A percentile compares a stretch with the other conserved stretches of the same genome.
phyloP scores from a whole-genome alignment of 805 yeast species.

The Cyberlindnera mycetangii region DNA sequence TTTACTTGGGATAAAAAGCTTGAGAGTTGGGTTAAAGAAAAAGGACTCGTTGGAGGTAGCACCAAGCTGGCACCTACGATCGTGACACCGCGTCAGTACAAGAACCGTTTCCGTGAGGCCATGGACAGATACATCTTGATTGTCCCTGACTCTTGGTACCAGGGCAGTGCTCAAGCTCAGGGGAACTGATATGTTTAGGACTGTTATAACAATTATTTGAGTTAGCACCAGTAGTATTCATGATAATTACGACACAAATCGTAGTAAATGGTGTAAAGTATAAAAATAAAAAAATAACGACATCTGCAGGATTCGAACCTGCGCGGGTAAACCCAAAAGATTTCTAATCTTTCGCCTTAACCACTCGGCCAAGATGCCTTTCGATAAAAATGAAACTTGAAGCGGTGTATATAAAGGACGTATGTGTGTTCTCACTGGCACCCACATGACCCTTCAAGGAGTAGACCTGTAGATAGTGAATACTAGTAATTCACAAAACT shows the following conservation, averaged over 20 bases:
- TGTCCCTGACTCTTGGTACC: conserved; percentile 76
- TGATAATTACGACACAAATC: too few species aligned
- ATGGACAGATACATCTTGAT: conserved; percentile 94
- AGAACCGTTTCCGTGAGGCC: conserved; percentile 92
- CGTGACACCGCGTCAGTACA: conserved; percentile 94
- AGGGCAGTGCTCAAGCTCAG: conserved; percentile 23
- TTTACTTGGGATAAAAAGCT: conserved; percentile 98
- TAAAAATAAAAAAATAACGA: conserved; percentile 34
- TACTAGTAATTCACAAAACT: too few species aligned
- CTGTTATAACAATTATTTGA: too few species aligned
- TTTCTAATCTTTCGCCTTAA: conserved; percentile 63
- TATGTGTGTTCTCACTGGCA: too few species aligned
- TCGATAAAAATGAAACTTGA: too few species aligned
- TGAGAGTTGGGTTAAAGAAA: conserved; percentile 98
- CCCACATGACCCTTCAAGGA: too few species aligned
- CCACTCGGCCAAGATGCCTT: conserved; percentile 59
- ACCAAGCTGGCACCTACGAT: conserved; percentile 89
- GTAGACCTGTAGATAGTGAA: too few species aligned
- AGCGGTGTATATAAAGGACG: too few species aligned
- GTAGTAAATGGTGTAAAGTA: too few species aligned
- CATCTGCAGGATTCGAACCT: conserved; percentile 75
- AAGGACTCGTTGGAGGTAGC: conserved; percentile 81
- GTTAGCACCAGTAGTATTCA: too few species aligned
- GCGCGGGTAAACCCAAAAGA: conserved; percentile 61
- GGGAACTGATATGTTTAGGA: not conserved